phyloP scores from a whole-genome alignment of 1,284 basidiomycete species.

The Rhodotorula sp. region DNA sequence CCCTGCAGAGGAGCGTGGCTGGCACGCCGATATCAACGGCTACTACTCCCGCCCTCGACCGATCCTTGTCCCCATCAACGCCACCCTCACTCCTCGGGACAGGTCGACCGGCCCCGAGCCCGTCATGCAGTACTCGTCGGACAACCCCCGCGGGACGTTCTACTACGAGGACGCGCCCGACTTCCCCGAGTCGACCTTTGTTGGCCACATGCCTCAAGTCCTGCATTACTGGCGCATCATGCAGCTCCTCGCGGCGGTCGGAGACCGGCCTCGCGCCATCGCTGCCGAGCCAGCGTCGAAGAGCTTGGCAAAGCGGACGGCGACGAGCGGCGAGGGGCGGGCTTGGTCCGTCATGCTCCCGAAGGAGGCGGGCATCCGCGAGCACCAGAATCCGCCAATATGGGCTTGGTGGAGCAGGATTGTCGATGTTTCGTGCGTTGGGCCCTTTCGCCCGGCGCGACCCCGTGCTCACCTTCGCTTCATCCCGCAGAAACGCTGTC shows the following conservation, averaged over 20 bases:
- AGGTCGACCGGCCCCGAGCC: not conserved
- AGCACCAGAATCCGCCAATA: no score
- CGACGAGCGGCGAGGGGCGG: not conserved
- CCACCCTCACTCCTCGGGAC: not conserved
- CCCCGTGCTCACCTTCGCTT: no score
- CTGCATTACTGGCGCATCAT: not conserved
- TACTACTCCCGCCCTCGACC: not conserved
- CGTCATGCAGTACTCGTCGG: not conserved
- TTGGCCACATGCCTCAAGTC: not conserved
- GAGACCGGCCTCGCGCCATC: not conserved
- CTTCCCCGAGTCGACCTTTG: not conserved
- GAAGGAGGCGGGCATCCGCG: no score
- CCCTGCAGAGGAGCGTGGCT: not conserved
- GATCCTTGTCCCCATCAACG: not conserved
- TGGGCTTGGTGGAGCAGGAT: no score
- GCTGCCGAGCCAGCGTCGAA: not conserved
- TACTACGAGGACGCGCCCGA: not conserved
- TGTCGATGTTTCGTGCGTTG: no score
- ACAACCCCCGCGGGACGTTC: not conserved
- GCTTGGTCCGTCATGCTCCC: no score
- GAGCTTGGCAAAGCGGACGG: not conserved
- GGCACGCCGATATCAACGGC: not conserved
- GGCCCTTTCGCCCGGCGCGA: no score
- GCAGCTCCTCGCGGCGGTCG: slow-evolving; percentile 1
- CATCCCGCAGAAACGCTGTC: not conserved